Percentiles rank a stretch among this genome's conserved stretches.
These are phyloP conservation scores for Penicillium waksmanii DNA, from an alignment of 495 filamentous ascomycete genomes.

Conservation along the genomic window DNA sequence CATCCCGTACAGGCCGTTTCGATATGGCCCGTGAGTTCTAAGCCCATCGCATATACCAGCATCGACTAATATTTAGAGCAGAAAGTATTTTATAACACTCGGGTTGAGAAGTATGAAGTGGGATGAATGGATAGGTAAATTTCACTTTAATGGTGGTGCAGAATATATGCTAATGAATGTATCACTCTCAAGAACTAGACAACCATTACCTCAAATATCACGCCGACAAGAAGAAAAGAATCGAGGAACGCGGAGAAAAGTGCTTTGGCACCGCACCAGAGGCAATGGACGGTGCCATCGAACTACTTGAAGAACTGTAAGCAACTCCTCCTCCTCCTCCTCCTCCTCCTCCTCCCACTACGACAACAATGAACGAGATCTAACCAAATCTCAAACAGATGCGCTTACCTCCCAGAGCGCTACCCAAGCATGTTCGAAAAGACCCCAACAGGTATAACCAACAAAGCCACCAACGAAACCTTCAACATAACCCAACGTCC, in stretches of 20 bases:
- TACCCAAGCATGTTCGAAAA: slow-evolving; percentile 75
- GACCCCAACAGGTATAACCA: slow-evolving; percentile 69
- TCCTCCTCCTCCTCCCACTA: not conserved
- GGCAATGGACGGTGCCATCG: slow-evolving; percentile 75
- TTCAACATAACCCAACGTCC: slow-evolving; percentile 72
- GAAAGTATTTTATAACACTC: slow-evolving; percentile 78
- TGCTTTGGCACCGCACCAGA: slow-evolving; percentile 74
- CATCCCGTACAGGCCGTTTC: slow-evolving; percentile 82
- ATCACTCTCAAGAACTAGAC: slow-evolving; percentile 64
- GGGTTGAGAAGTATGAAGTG: slow-evolving; percentile 77
- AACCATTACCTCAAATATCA: slow-evolving; percentile 81
- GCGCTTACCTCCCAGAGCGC: slow-evolving; percentile 74
- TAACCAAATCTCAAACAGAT: slow-evolving; percentile 32
- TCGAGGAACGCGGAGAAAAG: slow-evolving; percentile 69
- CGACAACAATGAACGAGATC: not conserved
- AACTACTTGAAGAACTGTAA: slow-evolving; percentile 77
- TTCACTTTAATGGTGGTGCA: not conserved
- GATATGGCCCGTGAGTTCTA: slow-evolving; percentile 68
- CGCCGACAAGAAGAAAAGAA: slow-evolving; percentile 70
- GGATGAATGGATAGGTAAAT: slow-evolving; percentile 76
- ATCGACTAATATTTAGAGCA: slow-evolving; percentile 16
- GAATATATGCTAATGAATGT: slow-evolving; percentile 13
- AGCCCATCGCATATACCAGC: not conserved
- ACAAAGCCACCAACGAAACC: slow-evolving; percentile 70
- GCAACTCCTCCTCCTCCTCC: slow-evolving; percentile 3